Percentiles rank a stretch among this genome's conserved stretches.
Conservation (phyloP, 1,284 basidiomycete genomes). For the Ceratobasidium sp. region DNA sequence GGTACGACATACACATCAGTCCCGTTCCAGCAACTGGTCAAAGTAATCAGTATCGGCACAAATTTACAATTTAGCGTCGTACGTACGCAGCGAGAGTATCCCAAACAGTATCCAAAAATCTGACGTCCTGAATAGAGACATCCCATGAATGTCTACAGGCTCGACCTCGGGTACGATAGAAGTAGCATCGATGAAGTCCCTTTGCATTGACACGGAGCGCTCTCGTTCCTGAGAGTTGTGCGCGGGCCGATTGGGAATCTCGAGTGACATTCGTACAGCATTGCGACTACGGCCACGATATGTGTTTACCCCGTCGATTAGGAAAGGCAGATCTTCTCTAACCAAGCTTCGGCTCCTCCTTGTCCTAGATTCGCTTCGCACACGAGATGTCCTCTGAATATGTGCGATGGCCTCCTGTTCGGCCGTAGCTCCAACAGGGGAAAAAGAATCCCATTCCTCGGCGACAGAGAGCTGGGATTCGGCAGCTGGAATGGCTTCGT, state of each 20-base stretch:
- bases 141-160: constrained; percentile 64
- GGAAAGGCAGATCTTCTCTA: constrained; percentile 24
- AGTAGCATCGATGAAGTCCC: constrained; percentile 26
- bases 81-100: constrained; percentile 75
- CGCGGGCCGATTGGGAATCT: background rate
- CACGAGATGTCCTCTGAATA: constrained; percentile 15
- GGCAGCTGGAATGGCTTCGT: constrained; percentile 28
- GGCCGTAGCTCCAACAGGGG: constrained; percentile 44
- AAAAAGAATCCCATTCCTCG: constrained; percentile 45
- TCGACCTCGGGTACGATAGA: constrained; percentile 23
- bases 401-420: constrained; percentile 41
- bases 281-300: constrained; percentile 29
- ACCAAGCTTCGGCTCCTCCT: constrained; percentile 23
- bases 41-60: background rate
- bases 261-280: constrained; percentile 8
- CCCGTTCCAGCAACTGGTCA: constrained; percentile 85
- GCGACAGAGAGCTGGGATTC: constrained; percentile 34
- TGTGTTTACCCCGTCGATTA: constrained; percentile 17
- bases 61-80: constrained; percentile 19
- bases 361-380: constrained; percentile 1
- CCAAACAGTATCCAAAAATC: constrained; percentile 84
- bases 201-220: constrained; percentile 26
- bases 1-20: constrained; percentile 77
- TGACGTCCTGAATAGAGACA: constrained; percentile 60
- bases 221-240: constrained; percentile 24